Conservation (phyloP, 345 rosid species). For the Stellera chamaejasme region DNA sequence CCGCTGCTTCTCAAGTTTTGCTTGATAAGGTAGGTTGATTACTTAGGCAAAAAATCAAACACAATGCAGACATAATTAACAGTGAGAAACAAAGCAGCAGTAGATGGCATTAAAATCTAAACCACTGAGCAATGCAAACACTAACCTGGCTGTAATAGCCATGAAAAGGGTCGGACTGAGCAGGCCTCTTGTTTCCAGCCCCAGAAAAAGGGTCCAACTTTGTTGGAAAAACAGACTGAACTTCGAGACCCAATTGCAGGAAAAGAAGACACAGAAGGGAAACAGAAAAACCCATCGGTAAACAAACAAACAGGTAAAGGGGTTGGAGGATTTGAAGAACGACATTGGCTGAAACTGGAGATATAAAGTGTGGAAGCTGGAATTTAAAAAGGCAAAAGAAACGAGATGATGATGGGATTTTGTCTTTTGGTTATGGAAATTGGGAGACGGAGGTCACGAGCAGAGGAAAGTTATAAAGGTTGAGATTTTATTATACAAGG, state of each 20-base stretch:
- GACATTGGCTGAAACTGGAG: conserved; percentile 2
- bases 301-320: no score
- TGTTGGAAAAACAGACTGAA: not conserved
- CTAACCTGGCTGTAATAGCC: not conserved
- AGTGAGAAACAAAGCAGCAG: not conserved
- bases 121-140: not conserved
- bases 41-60: not conserved
- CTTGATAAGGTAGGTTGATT: not conserved
- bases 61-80: not conserved
- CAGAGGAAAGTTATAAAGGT: conserved; percentile 5
- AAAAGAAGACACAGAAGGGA: not conserved
- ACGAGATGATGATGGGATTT: not conserved
- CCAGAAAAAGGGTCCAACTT: not conserved
- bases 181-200: not conserved
- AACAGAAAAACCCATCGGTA: not conserved
- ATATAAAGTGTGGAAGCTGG: not conserved
- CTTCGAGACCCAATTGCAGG: not conserved
- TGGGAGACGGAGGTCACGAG: not conserved
- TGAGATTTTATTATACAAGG: not conserved
- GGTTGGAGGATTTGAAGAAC: not conserved
- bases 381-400: no score
- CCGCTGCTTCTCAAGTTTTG: no score
- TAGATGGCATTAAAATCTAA: not conserved
- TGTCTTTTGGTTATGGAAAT: not conserved
- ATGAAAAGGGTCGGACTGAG: not conserved